Conservation (phyloP, 2,329 filamentous ascomycete species). For the Tolypocladium inflatum region DNA sequence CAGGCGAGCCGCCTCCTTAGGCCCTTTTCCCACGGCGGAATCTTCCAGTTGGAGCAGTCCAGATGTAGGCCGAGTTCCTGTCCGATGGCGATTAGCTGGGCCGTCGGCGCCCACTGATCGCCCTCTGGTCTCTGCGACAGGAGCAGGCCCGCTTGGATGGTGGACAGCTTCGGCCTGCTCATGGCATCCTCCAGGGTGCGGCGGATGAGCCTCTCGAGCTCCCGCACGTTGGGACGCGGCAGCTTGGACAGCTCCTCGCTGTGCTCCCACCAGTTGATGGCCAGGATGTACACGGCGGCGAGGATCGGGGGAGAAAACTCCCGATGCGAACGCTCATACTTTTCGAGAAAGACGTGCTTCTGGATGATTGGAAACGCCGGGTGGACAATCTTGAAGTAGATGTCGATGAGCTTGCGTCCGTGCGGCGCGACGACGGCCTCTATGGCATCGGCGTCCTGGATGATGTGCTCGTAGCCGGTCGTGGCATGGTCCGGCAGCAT, state of each 20-base stretch:
- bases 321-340: slow-evolving; percentile 62
- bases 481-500: slow-evolving; percentile 68
- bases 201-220: slow-evolving; percentile 65
- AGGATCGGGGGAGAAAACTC: slow-evolving; percentile 70
- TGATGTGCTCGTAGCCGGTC: slow-evolving; percentile 60
- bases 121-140: slow-evolving; percentile 67
- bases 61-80: slow-evolving; percentile 86
- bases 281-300: slow-evolving; percentile 74
- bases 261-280: slow-evolving; percentile 81
- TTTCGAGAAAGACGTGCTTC: slow-evolving; percentile 70
- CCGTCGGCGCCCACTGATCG: slow-evolving; percentile 76
- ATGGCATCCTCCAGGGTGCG: slow-evolving; percentile 67
- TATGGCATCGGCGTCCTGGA: slow-evolving; percentile 60
- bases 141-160: slow-evolving; percentile 67
- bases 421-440: slow-evolving; percentile 68
- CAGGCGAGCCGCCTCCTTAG: slow-evolving; percentile 78
- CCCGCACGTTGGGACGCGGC: slow-evolving; percentile 61
- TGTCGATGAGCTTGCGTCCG: slow-evolving; percentile 65
- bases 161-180: slow-evolving; percentile 72
- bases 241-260: slow-evolving; percentile 55
- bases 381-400: slow-evolving; percentile 76
- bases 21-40: slow-evolving; percentile 79
- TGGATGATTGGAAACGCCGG: slow-evolving; percentile 76
- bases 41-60: slow-evolving; percentile 79
- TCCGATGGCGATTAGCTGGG: slow-evolving; percentile 75